phyloP scores from a whole-genome alignment of 805 yeast species.

The Ogataea pignaliae region DNA sequence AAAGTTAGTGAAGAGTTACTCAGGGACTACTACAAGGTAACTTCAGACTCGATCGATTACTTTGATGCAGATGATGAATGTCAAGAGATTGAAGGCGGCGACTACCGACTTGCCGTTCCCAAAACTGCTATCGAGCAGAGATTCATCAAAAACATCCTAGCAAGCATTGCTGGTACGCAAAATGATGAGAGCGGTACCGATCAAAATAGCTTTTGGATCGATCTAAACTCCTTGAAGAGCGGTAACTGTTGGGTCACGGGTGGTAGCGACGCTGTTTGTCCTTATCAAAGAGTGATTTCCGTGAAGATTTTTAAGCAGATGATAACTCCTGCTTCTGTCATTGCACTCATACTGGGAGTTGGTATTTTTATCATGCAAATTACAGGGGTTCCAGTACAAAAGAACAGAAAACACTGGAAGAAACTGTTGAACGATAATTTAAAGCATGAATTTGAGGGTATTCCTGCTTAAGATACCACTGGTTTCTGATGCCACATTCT shows the following conservation, averaged over 20 bases:
- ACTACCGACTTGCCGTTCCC: constrained; percentile 42
- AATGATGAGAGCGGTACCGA: constrained; percentile 25
- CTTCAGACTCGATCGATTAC: constrained; percentile 34
- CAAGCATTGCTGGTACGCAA: neutral
- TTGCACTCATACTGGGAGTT: constrained; percentile 48
- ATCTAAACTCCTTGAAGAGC: constrained; percentile 71
- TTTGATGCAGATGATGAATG: constrained; percentile 37
- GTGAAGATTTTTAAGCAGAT: constrained; percentile 54
- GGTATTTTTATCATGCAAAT: constrained; percentile 53
- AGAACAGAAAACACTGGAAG: constrained; percentile 64
- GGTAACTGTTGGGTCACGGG: constrained; percentile 82
- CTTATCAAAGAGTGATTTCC: constrained; percentile 58
- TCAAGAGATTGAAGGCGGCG: constrained; percentile 27
- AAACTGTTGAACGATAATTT: constrained; percentile 49
- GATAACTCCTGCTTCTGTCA: constrained; percentile 63
- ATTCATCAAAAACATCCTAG: constrained; percentile 18
- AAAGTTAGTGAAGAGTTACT: too few relatives aligned
- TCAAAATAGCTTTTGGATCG: constrained; percentile 56
- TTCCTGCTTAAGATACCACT: constrained; percentile 51
- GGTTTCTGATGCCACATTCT: neutral
- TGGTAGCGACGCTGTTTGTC: constrained; percentile 74
- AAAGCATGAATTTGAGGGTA: constrained; percentile 76
- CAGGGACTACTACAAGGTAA: constrained; percentile 36
- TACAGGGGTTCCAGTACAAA: constrained; percentile 63
- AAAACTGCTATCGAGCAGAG: constrained; percentile 43